These are phyloP conservation scores for Heterobasidion irregulare DNA, from an alignment of 1,284 basidiomycete genomes.

Conservation along the genomic window DNA sequence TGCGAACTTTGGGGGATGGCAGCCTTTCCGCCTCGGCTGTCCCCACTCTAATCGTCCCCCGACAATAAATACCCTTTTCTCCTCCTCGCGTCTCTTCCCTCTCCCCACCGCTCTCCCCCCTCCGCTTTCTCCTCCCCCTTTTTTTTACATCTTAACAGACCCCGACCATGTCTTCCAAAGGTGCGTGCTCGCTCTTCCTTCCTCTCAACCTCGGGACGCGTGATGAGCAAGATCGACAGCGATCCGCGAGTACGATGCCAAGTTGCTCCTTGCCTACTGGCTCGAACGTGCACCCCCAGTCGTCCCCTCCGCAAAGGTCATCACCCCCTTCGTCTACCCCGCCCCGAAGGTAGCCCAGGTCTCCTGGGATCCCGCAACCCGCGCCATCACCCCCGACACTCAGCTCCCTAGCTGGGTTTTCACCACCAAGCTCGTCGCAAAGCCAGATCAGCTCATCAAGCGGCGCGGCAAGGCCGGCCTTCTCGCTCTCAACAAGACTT, in stretches of 20 bases:
- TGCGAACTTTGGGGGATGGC: slow-evolving; percentile 11
- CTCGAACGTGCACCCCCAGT: slow-evolving; percentile 76
- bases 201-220: neutral
- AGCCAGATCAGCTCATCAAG: slow-evolving; percentile 99
- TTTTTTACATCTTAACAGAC: slow-evolving; percentile 4
- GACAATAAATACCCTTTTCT: slow-evolving; percentile 1
- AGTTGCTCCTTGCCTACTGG: slow-evolving; percentile 92
- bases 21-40: neutral
- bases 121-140: neutral
- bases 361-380: slow-evolving; percentile 80
- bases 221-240: slow-evolving; percentile 34
- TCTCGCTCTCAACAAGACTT: slow-evolving; percentile 89
- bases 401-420: slow-evolving; percentile 83
- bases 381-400: slow-evolving; percentile 73
- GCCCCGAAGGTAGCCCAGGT: slow-evolving; percentile 74
- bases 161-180: slow-evolving; percentile 21
- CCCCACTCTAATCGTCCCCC: neutral
- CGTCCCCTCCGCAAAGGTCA: slow-evolving; percentile 40
- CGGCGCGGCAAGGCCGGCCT: slow-evolving; percentile 97
- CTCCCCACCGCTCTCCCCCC: neutral
- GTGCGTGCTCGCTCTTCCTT: slow-evolving; percentile 4
- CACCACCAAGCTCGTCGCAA: slow-evolving; percentile 83
- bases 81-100: neutral
- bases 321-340: slow-evolving; percentile 58
- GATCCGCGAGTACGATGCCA: slow-evolving; percentile 92